Base-by-base conservation (phyloP, 2,329 filamentous ascomycete genomes). In the Penicillium sp. region DNA sequence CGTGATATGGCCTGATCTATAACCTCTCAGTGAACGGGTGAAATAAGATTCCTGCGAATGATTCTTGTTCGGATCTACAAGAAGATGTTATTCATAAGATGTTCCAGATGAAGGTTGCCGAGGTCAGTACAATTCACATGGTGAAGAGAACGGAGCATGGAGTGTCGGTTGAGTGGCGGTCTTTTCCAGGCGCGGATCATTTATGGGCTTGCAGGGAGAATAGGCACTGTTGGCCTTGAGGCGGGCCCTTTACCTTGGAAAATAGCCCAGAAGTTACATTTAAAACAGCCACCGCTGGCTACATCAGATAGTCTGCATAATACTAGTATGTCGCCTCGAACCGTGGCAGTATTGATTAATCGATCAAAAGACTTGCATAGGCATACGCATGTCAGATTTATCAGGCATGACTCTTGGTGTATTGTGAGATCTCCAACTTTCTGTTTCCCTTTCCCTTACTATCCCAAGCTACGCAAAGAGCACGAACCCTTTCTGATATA, bases 1-100 rank as follows among this genome's bases (percentile, higher is more conserved):
- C 67, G 67, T 69, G 67, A 69, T 60, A 58, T 59, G 46, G 48
- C 7, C 55, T 59, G 61, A 68, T 67, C 63, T 63, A 58, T 57
- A 61, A 30, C 25, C 3, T 7, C 11, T 10, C 42, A 40, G 28
- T 19, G 25, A 45, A n/a, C 5, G 40, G 43, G 22, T 55, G 38
- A 25, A 30, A 33, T 33, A 7, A 6, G 10, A n/a, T 11, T 33
- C 10, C 33, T 14, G 8, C 25, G 52, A 11, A 43, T 11, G 1
- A 6, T 2, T 35, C 10, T 35, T 6, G 14, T 3, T 35, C 6
- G n/a, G 30, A 6, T 25, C 2, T 35, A 22, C n/a, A 6, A 48
- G 25, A 48, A 26, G 8, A 16, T 3, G n/a, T 19, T 22, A 11
- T 13, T 19, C 7, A 8, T 8, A 33, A 33, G 7, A 33, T 8